Percentiles rank a stretch among this genome's conserved stretches.
phyloP scores from a whole-genome alignment of 2,329 filamentous ascomycete genomes.

The Fusarium miscanthi region DNA sequence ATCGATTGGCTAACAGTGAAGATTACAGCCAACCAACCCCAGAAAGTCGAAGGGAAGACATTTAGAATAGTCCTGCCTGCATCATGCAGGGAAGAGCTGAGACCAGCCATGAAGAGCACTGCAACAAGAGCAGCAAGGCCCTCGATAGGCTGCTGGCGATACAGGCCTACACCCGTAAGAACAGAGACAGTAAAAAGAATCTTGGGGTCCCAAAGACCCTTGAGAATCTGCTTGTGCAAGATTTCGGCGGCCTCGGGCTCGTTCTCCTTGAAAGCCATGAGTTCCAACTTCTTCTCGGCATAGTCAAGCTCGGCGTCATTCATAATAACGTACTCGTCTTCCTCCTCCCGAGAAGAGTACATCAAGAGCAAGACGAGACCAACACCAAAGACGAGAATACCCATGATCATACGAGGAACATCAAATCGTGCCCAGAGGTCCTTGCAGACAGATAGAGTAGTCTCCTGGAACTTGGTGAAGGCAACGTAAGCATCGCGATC shows the following conservation, averaged over 20 bases:
- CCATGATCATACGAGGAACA: slow-evolving; percentile 83
- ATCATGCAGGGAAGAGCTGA: slow-evolving; percentile 56
- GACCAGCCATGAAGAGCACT: slow-evolving; percentile 55
- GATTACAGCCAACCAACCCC: slow-evolving; percentile 86
- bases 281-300: slow-evolving; percentile 68
- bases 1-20: slow-evolving; percentile 90
- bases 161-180: slow-evolving; percentile 46
- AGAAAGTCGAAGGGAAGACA: slow-evolving; percentile 78
- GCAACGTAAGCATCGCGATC: slow-evolving; percentile 61
- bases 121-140: slow-evolving; percentile 55
- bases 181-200: slow-evolving; percentile 48
- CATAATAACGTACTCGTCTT: slow-evolving; percentile 64
- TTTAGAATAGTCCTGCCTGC: slow-evolving; percentile 59
- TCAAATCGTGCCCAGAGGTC: slow-evolving; percentile 93
- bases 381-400: slow-evolving; percentile 75
- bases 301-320: slow-evolving; percentile 69
- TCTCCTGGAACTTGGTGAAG: slow-evolving; percentile 79
- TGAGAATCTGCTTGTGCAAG: slow-evolving; percentile 50
- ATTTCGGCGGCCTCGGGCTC: slow-evolving; percentile 55
- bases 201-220: slow-evolving; percentile 51
- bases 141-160: slow-evolving; percentile 49
- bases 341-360: slow-evolving; percentile 73
- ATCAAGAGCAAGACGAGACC: slow-evolving; percentile 77
- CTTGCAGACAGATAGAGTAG: slow-evolving; percentile 83
- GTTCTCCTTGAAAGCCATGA: slow-evolving; percentile 53